Base-by-base conservation (phyloP, 2,329 filamentous ascomycete species). In the Lizonia empirigonia region DNA sequence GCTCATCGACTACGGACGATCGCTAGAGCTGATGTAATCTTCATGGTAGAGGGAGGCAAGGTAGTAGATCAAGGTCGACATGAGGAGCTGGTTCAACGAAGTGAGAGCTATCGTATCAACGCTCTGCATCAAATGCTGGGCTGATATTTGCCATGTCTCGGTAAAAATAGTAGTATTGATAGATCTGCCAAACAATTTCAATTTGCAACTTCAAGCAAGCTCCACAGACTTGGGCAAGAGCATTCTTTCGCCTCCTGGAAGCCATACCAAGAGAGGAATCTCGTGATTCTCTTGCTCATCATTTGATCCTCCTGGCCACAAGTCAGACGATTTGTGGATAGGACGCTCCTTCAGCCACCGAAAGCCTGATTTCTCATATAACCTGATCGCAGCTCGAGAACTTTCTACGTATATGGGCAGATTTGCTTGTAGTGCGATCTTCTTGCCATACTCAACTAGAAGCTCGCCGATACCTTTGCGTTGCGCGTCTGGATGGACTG, bases 1-100 rank as follows among this genome's bases (percentile, higher is more conserved):
- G 75, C 76, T 4, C 76, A 78, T 63, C 65, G 75, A 5, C 52
- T 77, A 22, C 59, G 71, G 32, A 78, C 74, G 0, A 76, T 78
- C 23, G 67, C 69, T 10, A 67, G 69, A 35, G 74, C 76, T 12
- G 76, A 77, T 55, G 60, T 73, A 1, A 78, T 78, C 30, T 77
- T 77, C 53, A 53, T 78, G 49, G 74, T 82, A 18, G 79, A 83
- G 50, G 74, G 72, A 4, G 79, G 80, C 1, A 69, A 66, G 15
- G 78, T 77, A 45, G 76, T 78, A 4, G 79, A 80, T 34, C 72
- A 74, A 54, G 80, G 80, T 4, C 74, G 73, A 23, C 80, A 82
- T 64, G 68, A 73, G 15, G 78, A 82, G 49, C 60, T 82, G 47
- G 67, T 81, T 23, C 70, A 76, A 53, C 70, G 78, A 24, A 77